Conservation (phyloP, 495 filamentous ascomycete species). For the Cercophora scortea region DNA sequence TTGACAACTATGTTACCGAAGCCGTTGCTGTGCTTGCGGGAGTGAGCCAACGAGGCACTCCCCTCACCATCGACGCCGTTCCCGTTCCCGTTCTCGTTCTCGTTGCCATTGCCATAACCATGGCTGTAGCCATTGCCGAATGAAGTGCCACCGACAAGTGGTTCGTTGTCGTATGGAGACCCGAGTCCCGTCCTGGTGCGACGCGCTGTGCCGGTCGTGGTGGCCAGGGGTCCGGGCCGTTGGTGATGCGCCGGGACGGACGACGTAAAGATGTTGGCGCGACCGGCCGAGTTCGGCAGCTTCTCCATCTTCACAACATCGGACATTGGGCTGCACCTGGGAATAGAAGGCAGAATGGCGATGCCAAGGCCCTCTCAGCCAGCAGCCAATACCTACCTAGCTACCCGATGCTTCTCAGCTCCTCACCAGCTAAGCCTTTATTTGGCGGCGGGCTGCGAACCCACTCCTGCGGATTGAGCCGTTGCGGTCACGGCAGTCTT, state of each 20-base stretch:
- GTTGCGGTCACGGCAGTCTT: no score
- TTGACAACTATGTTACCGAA: constrained; percentile 1
- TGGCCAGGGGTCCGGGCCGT: no score
- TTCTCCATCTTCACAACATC: constrained; percentile 5
- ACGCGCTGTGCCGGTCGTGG: no score
- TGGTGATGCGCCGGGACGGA: constrained; percentile 1
- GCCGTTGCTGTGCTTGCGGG: not conserved
- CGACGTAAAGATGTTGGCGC: constrained; percentile 31
- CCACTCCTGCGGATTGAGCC: no score
- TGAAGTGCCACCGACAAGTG: not conserved
- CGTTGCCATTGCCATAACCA: not conserved
- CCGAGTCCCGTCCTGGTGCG: no score
- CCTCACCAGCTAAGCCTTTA: no score
- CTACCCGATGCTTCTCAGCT: no score
- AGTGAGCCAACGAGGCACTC: not conserved
- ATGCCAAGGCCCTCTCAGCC: no score
- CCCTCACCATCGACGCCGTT: not conserved
- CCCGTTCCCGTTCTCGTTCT: not conserved
- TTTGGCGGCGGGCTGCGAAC: no score
- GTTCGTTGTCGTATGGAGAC: not conserved
- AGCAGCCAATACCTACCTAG: no score
- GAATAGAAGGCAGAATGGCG: no score
- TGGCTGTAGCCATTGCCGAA: not conserved
- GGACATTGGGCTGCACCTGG: not conserved
- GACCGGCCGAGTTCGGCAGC: constrained; percentile 16